phyloP scores from a whole-genome alignment of 2,329 filamentous ascomycete species.

The Ascochyta koolunga region DNA sequence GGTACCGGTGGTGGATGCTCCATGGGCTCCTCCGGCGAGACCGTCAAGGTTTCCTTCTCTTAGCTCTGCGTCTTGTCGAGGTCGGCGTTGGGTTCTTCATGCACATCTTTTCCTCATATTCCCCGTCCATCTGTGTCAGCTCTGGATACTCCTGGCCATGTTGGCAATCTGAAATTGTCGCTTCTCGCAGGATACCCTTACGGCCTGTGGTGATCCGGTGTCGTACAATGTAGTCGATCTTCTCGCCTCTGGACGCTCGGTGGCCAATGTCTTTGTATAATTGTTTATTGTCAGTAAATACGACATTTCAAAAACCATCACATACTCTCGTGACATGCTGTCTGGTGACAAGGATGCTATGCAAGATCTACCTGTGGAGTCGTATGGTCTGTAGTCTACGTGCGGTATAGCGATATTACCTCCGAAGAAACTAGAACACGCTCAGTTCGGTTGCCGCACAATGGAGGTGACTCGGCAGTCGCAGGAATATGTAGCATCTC shows the following conservation, averaged over 20 bases:
- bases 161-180: constrained; percentile 25
- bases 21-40: constrained; percentile 35
- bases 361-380: too few relatives aligned
- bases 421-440: too few relatives aligned
- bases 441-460: too few relatives aligned
- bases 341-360: too few relatives aligned
- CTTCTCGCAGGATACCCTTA: constrained; percentile 32
- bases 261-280: constrained; percentile 36
- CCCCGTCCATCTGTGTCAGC: constrained; percentile 22
- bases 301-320: constrained; percentile 22
- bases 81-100: constrained; percentile 25
- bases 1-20: constrained; percentile 42
- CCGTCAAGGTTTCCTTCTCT: constrained; percentile 35
- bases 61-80: constrained; percentile 14
- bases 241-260: constrained; percentile 20
- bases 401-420: too few relatives aligned
- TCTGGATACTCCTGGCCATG: constrained; percentile 25
- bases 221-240: constrained; percentile 20
- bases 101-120: constrained; percentile 29
- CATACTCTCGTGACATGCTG: too few relatives aligned
- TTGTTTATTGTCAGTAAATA: constrained; percentile 30
- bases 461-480: too few relatives aligned
- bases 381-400: too few relatives aligned
- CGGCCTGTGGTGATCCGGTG: constrained; percentile 23
- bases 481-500: too few relatives aligned